Evolutionary conservation across 441 rosid genomes (phyloP), one percentile per base, ranked within the genome.

Genomic region (Adansonia madagascariensis): DNA sequence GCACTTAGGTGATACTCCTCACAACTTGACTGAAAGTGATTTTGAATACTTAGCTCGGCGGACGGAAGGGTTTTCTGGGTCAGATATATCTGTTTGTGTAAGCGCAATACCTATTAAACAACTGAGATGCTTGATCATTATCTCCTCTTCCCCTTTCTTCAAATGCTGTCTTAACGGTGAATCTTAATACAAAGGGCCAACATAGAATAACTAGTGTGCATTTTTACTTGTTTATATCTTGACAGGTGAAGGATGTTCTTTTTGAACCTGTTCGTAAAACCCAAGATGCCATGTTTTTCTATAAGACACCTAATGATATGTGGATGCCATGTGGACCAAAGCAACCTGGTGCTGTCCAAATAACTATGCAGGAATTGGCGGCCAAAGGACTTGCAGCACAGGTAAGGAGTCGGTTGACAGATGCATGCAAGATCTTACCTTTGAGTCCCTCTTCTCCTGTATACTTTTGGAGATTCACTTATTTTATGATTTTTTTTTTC

Each of bases 181-280:
- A 12, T 71, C 31, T 10, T 55, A 2, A 8, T 11, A 17, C 18
- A 18, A 59, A 73, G 76, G 67, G 4, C 49, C 2, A 12, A 63
- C 53, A 46, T 9, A 14, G 61, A 55, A 9, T 63, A 47, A 15
- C 50, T 27, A 10, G 14, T 49, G 31, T 62, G 22, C 15, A 66
- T n/a, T 71, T 47, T 68, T 39, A 61, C 43, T 63, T 20, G 31
- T 8, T 39, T 75, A 31, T 27, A 1, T 69, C 57, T 11, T 73
- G 75, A 73, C 89, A 96, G 98, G 98, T 96, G 49, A 96, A 93
- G 81, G 99, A 94, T 83, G 99, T 96, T 73, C 93, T 96, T 14
- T 96, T 96, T 75, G 98, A 96, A 80, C 99, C 99, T 60, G 99
- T 96, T 74, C 94, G 99, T 53, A 93, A 96, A 86, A 96, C 98